Evolutionary conservation across 2,329 filamentous ascomycete species (phyloP).

Genomic region (Fusarium drepaniforme): DNA sequence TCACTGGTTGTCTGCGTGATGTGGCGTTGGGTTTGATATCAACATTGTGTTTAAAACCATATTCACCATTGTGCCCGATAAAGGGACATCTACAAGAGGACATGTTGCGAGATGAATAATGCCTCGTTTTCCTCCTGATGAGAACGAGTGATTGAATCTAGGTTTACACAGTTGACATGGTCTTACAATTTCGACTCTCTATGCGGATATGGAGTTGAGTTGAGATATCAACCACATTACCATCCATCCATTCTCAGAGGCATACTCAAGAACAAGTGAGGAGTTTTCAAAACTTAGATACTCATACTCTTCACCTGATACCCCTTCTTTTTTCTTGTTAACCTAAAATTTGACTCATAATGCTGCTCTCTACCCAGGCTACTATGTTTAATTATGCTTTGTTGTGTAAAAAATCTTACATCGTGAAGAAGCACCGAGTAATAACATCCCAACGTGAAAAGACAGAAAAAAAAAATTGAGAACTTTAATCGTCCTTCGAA

Average conservation of each 20-base stretch:
- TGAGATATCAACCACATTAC: not conserved
- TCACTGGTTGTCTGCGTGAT: not conserved
- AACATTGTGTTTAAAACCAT: not conserved
- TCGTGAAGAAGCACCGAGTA: not conserved
- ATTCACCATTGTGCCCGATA: not conserved
- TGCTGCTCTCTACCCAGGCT: not conserved
- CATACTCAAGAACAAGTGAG: not conserved
- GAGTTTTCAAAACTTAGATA: not conserved
- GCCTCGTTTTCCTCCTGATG: not conserved
- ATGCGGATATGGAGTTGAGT: not conserved
- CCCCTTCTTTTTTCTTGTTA: not conserved
- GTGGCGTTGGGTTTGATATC: not conserved
- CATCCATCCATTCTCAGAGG: not conserved
- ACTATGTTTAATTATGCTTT: not conserved
- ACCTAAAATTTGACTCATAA: not conserved
- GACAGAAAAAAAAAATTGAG: not conserved
- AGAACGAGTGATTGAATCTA: not conserved
- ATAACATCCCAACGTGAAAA: not conserved
- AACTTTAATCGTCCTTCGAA: not conserved
- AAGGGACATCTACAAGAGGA: not conserved
- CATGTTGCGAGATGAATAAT: not conserved
- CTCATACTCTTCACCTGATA: not conserved
- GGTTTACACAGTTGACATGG: not conserved
- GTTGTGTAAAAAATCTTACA: not conserved
- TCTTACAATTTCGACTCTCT: not conserved